Evolutionary conservation across 2,329 filamentous ascomycete genomes (phyloP), one percentile per base, ranked within the genome.

Genomic region (Aspergillus amoenus): DNA sequence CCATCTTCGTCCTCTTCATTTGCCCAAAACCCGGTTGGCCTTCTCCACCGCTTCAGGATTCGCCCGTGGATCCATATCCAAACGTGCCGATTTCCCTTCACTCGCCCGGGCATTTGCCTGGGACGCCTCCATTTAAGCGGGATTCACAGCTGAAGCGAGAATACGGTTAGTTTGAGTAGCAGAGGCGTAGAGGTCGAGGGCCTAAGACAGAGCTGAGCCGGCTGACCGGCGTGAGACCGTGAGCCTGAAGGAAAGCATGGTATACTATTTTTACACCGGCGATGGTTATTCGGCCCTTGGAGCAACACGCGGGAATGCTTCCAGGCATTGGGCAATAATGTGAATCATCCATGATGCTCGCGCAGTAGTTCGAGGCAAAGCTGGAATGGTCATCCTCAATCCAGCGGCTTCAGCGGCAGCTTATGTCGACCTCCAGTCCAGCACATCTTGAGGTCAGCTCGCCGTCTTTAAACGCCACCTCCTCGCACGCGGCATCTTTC

Each of bases 401-500:
- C 42, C 60, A 64, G 62, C 61, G 61, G 62, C 52, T 57, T 63
- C 61, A 61, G 62, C 62, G 60, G 62, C 58, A 64, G 56, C 55
- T 61, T 56, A 56, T 53, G 60, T 56, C 57, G 49, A 51, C 48
- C 24, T 7, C 53, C 41, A 51, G 27, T 30, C 46, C 12, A 37
- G 12, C 15, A 15, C 12, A 37, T 15, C 12, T 37, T 37, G 13
- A 37, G 24, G 42, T 62, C 56, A 58, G 61, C 57, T 58, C 58
- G 58, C 32, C 45, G 17, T 52, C 17, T 55, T 30, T 57, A 30
- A 61, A 61, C 61, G 59, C 61, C 61, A 63, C 61, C 56, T 44
- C 48, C 24, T 40, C 21, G 32, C 40, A 47, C 32, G 32, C 45
- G 37, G 18, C 30, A n/a, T 37, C 27, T 11, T 30, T 30, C 27